These are phyloP conservation scores for Aspergillus chevalieri DNA, from an alignment of 2,329 filamentous ascomycete genomes.

Conservation along the genomic window DNA sequence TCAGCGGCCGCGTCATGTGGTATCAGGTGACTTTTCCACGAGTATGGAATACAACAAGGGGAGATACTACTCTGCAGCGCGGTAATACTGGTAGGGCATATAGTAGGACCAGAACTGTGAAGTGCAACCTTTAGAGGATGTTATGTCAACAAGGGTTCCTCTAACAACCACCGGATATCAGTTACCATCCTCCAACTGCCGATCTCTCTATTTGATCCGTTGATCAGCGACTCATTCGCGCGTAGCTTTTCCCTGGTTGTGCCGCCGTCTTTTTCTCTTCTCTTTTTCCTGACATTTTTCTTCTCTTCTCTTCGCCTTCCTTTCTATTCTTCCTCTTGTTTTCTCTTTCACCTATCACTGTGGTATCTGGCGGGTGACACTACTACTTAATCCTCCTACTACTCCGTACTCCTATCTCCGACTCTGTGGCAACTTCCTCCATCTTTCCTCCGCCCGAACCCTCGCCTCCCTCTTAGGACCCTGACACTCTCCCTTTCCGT, in stretches of 20 bases:
- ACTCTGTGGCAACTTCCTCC: too few relatives aligned
- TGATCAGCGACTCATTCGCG: not conserved
- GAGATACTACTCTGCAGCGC: too few relatives aligned
- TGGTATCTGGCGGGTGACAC: too few relatives aligned
- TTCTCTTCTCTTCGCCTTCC: not conserved
- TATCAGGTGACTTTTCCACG: not conserved
- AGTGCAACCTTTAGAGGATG: too few relatives aligned
- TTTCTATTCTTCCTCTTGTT: conserved; percentile 10
- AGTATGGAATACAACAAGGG: not conserved
- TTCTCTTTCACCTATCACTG: conserved; percentile 2
- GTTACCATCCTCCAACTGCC: not conserved
- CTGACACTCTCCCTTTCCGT: conserved; percentile 2
- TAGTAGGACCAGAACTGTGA: too few relatives aligned
- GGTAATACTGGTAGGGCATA: too few relatives aligned
- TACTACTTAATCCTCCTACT: not conserved
- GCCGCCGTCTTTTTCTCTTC: conserved; percentile 2
- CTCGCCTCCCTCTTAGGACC: too few relatives aligned
- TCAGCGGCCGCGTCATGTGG: not conserved
- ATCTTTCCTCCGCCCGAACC: not conserved
- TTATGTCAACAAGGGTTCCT: too few relatives aligned
- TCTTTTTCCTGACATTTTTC: conserved; percentile 1
- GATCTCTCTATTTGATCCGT: not conserved
- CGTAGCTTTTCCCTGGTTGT: conserved; percentile 3
- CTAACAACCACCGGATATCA: too few relatives aligned
- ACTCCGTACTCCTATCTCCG: not conserved